These are phyloP conservation scores for Penicillium sp. DNA, from an alignment of 2,329 filamentous ascomycete genomes.

Conservation along the genomic window DNA sequence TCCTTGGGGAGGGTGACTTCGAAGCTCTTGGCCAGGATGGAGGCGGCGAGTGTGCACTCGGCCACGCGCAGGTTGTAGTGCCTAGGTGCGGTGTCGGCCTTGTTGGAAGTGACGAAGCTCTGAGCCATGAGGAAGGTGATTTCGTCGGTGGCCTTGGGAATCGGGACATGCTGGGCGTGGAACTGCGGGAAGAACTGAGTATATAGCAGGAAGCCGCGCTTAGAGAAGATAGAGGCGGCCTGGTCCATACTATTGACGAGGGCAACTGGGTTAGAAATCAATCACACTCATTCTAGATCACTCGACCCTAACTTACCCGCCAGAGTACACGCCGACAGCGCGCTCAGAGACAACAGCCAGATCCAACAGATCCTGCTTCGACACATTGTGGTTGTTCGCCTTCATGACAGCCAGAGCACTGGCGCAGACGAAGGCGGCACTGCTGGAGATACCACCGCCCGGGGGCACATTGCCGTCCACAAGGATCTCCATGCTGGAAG, in stretches of 20 bases:
- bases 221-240: conserved; percentile 88
- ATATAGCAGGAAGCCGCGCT: conserved; percentile 78
- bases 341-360: conserved; percentile 92
- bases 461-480: conserved; percentile 89
- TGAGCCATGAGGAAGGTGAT: conserved; percentile 91
- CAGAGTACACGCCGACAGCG: conserved; percentile 91
- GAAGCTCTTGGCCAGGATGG: conserved; percentile 58
- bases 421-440: conserved; percentile 87
- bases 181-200: conserved; percentile 83
- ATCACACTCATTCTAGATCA: neutral
- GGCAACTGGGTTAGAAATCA: neutral
- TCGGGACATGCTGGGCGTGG: conserved; percentile 68
- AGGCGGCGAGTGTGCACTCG: conserved; percentile 84
- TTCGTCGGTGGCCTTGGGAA: conserved; percentile 76
- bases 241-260: conserved; percentile 75
- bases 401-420: conserved; percentile 82
- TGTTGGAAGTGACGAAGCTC: conserved; percentile 89
- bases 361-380: conserved; percentile 89
- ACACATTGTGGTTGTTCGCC: conserved; percentile 75
- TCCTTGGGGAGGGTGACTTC: conserved; percentile 67
- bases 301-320: conserved; percentile 58
- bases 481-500: conserved; percentile 77
- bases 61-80: conserved; percentile 97
- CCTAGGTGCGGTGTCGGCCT: conserved; percentile 85
- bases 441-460: conserved; percentile 87